Evolutionary conservation across 352 stramenopile species (phyloP), one percentile per base, ranked within the genome.

Genomic region (Phytophthora ramorum): DNA sequence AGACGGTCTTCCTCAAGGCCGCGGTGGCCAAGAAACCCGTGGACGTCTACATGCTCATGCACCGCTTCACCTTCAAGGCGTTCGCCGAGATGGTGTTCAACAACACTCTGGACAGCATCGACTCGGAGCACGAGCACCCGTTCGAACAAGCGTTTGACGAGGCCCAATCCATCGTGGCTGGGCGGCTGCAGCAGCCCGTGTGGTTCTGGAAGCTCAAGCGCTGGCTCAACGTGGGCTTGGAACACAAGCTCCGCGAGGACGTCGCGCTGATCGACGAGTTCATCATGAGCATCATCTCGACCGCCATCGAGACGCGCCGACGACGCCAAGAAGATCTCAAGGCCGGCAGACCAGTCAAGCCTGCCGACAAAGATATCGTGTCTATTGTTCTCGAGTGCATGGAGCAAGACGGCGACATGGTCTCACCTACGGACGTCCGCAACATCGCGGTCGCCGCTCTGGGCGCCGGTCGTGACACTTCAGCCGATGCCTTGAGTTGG

Each of bases 401-500:
- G 37, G 66, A 75, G 17, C 50, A 72, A 30, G 60, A 71, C 22
- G 54, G 63, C 10, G 51, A 67, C 34, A 56, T 59, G 17, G 44
- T 85, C 4, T 72, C 58, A 0, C 77, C 75, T 19, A 55, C 6
- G 6, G 80, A 82, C 20, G 60, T 94, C 10, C 76, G 79, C 16
- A 84, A 93, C 58, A 83, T 95, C 19, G 71, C 90, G 2, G 69
- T 93, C 10, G 86, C 73, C 34, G 83, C 88, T 6, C 49, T 93
- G 9, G 70, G 91, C 19, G 86, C 83, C 19, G 86, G 86, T 16
- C 68, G 81, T 2, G 85, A 95, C 63, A 92, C 86, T 2, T 88
- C 83, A 16, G 71, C 60, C 7, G 71, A 79, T 50, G 61, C 71
- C 22, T 69, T 91, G 54, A 80, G 65, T 28, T 96, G 89, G 89